Evolutionary conservation across 1,284 basidiomycete genomes (phyloP), one percentile per base, ranked within the genome.

Genomic region (Grifola frondosa): DNA sequence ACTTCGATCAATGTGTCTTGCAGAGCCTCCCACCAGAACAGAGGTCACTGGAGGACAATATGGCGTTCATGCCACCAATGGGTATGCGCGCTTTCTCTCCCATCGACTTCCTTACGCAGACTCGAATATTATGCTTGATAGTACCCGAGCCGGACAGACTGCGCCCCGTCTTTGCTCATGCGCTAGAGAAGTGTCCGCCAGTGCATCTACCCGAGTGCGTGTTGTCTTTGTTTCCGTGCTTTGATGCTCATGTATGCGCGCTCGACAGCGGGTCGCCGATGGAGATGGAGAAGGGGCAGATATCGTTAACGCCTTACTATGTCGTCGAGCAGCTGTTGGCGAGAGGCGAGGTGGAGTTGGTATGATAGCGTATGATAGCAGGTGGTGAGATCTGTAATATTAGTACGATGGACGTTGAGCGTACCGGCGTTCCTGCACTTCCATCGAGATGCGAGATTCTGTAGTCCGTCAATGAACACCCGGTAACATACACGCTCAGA

Each of bases 131-230:
- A 28, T 44, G 46, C 52, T 46, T 16, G 23, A 16, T 59, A 94
- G 91, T 91, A 10, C 73, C 84, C 0, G 73, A 80, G 52, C 91
- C 92, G 2, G 84, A 92, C 57, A 81, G 77, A 53, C 71, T 75
- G 10, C 73, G 76, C 0, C 81, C 88, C 0, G 88, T 96, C 1
- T 87, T 95, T 58, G 82, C 88, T 1, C 88, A 84, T 60, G 89
- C 89, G 10, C 71, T 82, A 15, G 69, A 75, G 40, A 73, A 77
- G 39, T 90, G 90, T 63, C 81, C 83, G 1, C 80, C 80, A 6
- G 75, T 91, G 34, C 68, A 71, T 23, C 66, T 93, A 15, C 84
- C 84, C 26, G 83, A 89, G 91, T 94, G 57, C 40, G 80, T 70
- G 7, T 16, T 21, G 8, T 16, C 12, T 11, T 30, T 25, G 8